These are phyloP conservation scores for Bipolaris zeicola DNA, from an alignment of 2,329 filamentous ascomycete species.

Conservation along the genomic window DNA sequence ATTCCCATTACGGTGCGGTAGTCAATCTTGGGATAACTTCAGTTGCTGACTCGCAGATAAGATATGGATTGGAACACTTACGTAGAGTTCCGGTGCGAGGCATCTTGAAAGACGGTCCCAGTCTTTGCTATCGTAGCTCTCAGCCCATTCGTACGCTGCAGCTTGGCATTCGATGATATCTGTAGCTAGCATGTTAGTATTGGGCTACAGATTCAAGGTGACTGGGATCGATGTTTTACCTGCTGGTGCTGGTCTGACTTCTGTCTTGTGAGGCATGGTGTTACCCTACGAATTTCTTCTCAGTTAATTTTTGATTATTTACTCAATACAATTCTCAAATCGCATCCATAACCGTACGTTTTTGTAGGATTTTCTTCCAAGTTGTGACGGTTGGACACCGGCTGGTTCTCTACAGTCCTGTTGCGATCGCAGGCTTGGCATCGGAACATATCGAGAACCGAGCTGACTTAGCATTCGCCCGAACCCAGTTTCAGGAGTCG, in stretches of 20 bases:
- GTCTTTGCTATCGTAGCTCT: conserved; percentile 17
- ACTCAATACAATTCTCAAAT: neutral
- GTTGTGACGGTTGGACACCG: neutral
- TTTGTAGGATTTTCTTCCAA: neutral
- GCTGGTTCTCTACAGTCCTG: neutral
- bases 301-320: neutral
- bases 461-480: neutral
- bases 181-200: neutral
- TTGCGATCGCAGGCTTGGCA: neutral
- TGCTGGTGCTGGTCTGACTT: neutral
- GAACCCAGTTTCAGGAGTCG: neutral
- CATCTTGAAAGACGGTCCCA: conserved; percentile 12
- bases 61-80: neutral
- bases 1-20: conserved; percentile 9
- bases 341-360: no score
- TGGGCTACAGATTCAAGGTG: neutral
- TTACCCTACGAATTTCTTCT: neutral
- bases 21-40: conserved; percentile 3
- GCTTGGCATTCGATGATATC: conserved; percentile 10
- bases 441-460: neutral
- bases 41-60: neutral
- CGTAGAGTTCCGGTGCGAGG: conserved; percentile 10
- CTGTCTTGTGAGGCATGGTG: neutral
- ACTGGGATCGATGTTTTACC: neutral
- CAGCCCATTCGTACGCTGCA: conserved; percentile 13